Evolutionary conservation across 169 alveolate genomes (phyloP), one percentile per base, ranked within the genome.

Genomic region (Blepharisma undulans): DNA sequence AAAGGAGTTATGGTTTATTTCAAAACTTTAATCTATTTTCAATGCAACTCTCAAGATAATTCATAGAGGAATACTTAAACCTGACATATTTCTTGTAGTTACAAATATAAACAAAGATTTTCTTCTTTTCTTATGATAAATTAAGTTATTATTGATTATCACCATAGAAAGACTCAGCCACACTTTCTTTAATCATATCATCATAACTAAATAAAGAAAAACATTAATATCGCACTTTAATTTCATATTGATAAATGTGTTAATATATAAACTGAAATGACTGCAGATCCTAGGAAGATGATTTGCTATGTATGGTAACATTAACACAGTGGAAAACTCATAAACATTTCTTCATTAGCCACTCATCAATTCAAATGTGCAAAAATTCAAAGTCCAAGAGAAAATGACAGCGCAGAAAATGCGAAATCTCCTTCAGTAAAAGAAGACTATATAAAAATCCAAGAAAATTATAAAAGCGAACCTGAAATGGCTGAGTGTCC

Each of bases 401-500:
- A 48, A 48, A 48, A 48, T 48, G 66, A 48, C 10, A 48, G 66
- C 66, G 14, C 7, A 48, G 66, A 48, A 48, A 48, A 48, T 48
- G 66, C 66, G 1, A 48, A 48, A 48, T 48, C 66, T 3, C 21
- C 66, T 48, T 48, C 66, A 48, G 66, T 5, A 18, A 48, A 48
- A 48, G 66, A 48, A 48, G 66, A 48, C 21, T 48, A 48, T 48
- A 48, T 48, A 48, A 48, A 48, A 48, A 48, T 48, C 12, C 66
- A 48, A 48, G 66, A 48, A 48, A 48, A 48, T 48, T 48, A 48
- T 5, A 48, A 48, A 48, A 94, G 94, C 88, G 90, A 72, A 21
- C 87, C 95, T 4, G 92, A 32, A 19, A 88, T 88, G 92, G 82
- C 80, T 60, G 33, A 76, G 36, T 94, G 96, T 30, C 80, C 91